phyloP scores from a whole-genome alignment of 2,329 filamentous ascomycete species.

The Fusarium anthophilum region DNA sequence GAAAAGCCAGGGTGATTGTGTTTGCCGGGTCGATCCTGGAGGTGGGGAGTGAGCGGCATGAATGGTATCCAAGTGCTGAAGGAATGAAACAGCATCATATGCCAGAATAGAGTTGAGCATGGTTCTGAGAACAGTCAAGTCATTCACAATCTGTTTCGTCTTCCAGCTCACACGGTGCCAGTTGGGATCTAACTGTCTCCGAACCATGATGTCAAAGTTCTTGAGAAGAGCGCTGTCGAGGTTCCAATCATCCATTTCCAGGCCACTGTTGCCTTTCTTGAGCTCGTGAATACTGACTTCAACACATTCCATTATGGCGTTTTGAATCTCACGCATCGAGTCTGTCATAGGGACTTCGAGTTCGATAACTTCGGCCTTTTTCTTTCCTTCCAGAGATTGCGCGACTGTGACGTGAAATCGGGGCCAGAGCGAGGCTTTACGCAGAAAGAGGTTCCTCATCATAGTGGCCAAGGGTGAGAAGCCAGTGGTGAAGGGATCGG shows the following conservation, averaged over 20 bases:
- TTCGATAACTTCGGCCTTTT: constrained; percentile 96
- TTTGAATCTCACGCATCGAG: constrained; percentile 91
- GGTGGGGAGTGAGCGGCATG: constrained; percentile 89
- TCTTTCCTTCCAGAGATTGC: constrained; percentile 87
- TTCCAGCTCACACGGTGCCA: constrained; percentile 98
- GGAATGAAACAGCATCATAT: constrained; percentile 89
- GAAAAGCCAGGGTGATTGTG: constrained; percentile 95
- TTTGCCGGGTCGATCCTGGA: constrained; percentile 86
- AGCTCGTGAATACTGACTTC: constrained; percentile 94
- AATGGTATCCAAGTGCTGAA: constrained; percentile 93
- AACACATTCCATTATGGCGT: constrained; percentile 93
- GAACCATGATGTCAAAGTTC: constrained; percentile 89
- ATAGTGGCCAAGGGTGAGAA: constrained; percentile 89
- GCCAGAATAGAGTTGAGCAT: constrained; percentile 85
- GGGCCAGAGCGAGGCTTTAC: constrained; percentile 90
- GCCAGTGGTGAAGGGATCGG: constrained; percentile 87
- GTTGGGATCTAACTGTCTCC: constrained; percentile 91
- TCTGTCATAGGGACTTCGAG: constrained; percentile 96
- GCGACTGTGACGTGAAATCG: constrained; percentile 93
- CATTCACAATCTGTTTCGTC: constrained; percentile 92
- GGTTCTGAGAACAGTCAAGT: constrained; percentile 82
- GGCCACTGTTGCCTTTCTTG: constrained; percentile 86
- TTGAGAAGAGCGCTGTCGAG: constrained; percentile 91
- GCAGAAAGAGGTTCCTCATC: constrained; percentile 88
- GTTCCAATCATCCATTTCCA: constrained; percentile 98